Percentiles rank a stretch among this genome's conserved stretches.
phyloP scores from a whole-genome alignment of 1,139 yeast species.

The Candida pseudocylindracea region DNA sequence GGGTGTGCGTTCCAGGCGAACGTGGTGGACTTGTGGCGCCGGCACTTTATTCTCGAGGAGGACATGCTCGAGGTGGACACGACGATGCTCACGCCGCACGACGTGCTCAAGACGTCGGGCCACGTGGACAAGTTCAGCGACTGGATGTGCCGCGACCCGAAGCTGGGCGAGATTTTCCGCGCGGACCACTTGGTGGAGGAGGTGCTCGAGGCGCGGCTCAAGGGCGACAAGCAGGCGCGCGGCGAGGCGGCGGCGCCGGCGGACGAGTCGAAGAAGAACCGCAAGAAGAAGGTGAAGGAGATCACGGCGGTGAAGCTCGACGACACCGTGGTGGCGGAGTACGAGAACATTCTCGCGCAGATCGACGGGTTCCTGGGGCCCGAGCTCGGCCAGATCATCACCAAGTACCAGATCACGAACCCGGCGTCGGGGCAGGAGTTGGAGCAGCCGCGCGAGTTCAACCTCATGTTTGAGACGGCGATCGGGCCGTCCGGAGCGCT shows the following conservation, averaged over 20 bases:
- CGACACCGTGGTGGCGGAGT: constrained; percentile 57
- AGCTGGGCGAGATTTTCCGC: constrained; percentile 95
- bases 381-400: constrained; percentile 74
- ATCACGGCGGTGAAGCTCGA: constrained; percentile 75
- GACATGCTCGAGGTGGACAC: constrained; percentile 98
- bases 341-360: constrained; percentile 71
- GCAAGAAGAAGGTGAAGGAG: constrained; percentile 94
- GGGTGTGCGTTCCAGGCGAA: constrained; percentile 98
- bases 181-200: constrained; percentile 98
- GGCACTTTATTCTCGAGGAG: constrained; percentile 91
- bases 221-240: constrained; percentile 92
- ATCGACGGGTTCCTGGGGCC: constrained; percentile 93
- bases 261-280: constrained; percentile 55
- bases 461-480: constrained; percentile 97
- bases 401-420: constrained; percentile 61
- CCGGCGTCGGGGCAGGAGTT: constrained; percentile 77
- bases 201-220: constrained; percentile 83
- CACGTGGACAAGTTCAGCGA: constrained; percentile 98
- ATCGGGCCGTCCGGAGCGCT: constrained; percentile 96
- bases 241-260: constrained; percentile 31
- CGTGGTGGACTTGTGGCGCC: constrained; percentile 87
- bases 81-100: constrained; percentile 94
- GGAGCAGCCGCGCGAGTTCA: constrained; percentile 86
- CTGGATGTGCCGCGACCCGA: constrained; percentile 95
- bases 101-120: constrained; percentile 94